Evolutionary conservation across 805 yeast genomes (phyloP), one percentile per base, ranked within the genome.

Genomic region (Teunomyces stri): DNA sequence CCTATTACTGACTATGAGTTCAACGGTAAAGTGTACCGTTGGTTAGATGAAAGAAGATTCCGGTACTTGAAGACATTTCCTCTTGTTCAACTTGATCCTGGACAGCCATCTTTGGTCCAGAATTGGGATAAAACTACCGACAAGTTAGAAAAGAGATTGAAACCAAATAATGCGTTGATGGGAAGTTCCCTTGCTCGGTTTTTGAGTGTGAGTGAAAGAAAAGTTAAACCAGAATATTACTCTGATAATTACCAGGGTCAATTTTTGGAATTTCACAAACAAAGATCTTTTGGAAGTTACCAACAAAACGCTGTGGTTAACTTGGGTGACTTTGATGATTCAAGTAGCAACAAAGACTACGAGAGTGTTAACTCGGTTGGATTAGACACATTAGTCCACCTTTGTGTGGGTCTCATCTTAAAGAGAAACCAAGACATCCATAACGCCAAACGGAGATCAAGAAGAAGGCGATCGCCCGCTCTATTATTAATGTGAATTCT

Each of bases 1-100:
- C 51, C 51, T 11, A 48, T 48, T 21, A 29, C 40, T 6, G 51
- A 48, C 25, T 48, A 48, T 25, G 46, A 42, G 37, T 38, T 38
- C 39, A 29, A 38, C 13, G 51, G 46, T 9, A 34, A 16, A 3
- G 44, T 45, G n/a, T 48, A 45, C 29, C 30, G 51, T 11, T 45
- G 51, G 51, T 20, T 48, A 15, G 40, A 45, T 34, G 41, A 42
- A 21, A 41, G 20, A 9, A 40, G 27, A 22, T 42, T 21, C 22
- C 18, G 15, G n/a, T 18, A 30, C 16, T 37, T 37, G 29, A 37
- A 22, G 18, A 18, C 16, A 7, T 37, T 12, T n/a, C 40, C 40
- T 20, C 25, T 37, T 21, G 6, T 30, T 5, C 36, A 20, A 16
- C 20, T 41, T 10, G 10, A 37, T 13, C 18, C 40, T 22, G 40